Conservation (phyloP, 139 green algal genomes). For the Diplosphaera chodatii region DNA sequence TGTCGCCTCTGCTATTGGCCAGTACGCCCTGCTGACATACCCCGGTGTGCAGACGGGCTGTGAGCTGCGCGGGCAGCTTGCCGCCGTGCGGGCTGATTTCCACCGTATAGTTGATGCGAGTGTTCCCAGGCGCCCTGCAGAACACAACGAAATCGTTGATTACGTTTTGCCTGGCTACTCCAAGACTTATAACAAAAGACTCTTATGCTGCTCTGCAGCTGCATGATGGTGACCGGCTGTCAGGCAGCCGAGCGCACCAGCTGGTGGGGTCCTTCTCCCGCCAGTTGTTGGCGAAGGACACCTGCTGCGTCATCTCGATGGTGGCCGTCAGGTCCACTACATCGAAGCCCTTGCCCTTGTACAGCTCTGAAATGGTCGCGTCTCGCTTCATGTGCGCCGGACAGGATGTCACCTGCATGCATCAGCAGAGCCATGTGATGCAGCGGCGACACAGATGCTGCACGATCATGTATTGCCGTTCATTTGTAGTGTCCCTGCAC, state of each 20-base stretch:
- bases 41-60: background rate
- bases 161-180: no score
- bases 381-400: background rate
- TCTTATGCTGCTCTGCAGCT: no score
- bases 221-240: no score
- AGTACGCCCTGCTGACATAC: no score
- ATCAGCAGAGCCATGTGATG: no score
- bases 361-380: background rate
- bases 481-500: no score
- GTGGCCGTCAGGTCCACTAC: background rate
- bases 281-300: background rate
- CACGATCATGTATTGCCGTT: no score
- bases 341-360: background rate
- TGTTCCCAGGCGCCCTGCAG: background rate
- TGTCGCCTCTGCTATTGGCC: no score
- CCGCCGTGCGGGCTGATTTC: background rate
- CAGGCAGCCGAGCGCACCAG: no score
- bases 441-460: no score
- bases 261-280: background rate
- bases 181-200: no score
- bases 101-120: background rate
- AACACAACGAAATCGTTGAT: no score
- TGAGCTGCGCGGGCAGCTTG: background rate
- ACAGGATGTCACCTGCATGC: background rate
- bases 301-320: background rate